A percentile compares a stretch with the other conserved stretches of the same genome.
Conservation (phyloP, 768 basidiomycete species). For the Butyriboletus loyo region DNA sequence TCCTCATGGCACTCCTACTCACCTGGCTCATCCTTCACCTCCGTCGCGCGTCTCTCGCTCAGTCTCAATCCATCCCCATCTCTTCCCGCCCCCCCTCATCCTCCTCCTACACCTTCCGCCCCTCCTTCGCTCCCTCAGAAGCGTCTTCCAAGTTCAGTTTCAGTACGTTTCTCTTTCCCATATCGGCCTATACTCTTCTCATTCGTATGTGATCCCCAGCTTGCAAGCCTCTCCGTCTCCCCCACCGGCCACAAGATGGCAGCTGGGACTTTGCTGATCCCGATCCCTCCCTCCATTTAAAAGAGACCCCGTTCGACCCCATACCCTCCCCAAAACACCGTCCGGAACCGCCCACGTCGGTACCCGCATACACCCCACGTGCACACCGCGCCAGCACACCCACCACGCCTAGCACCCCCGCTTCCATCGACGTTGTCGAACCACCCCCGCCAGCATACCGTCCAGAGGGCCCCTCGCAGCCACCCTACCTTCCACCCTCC, state of each 20-base stretch:
- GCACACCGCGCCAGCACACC: constrained; percentile 18
- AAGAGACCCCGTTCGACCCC: constrained; percentile 1
- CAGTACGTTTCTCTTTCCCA: constrained; percentile 8
- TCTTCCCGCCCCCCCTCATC: constrained; percentile 1
- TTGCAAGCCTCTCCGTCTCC: constrained; percentile 26
- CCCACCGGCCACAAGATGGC: constrained; percentile 13
- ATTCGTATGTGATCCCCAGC: constrained; percentile 1
- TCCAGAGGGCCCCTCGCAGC: constrained; percentile 9
- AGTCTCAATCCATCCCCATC: not conserved
- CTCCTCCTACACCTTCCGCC: constrained; percentile 14
- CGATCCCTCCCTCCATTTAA: constrained; percentile 14
- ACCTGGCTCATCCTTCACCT: not conserved
- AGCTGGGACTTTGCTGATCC: constrained; percentile 34
- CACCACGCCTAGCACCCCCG: constrained; percentile 6
- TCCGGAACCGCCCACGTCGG: constrained; percentile 12
- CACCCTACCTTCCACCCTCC: not conserved
- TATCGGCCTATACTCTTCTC: not conserved
- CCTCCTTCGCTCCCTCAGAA: constrained; percentile 24
- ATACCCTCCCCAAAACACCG: constrained; percentile 5
- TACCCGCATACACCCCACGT: constrained; percentile 5
- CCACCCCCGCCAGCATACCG: constrained; percentile 28
- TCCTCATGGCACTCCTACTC: not conserved
- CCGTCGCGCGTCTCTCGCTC: constrained; percentile 2
- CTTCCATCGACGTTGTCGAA: constrained; percentile 15
- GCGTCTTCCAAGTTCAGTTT: constrained; percentile 30